Conservation (phyloP, 768 basidiomycete species). For the Tulasnella sp. region DNA sequence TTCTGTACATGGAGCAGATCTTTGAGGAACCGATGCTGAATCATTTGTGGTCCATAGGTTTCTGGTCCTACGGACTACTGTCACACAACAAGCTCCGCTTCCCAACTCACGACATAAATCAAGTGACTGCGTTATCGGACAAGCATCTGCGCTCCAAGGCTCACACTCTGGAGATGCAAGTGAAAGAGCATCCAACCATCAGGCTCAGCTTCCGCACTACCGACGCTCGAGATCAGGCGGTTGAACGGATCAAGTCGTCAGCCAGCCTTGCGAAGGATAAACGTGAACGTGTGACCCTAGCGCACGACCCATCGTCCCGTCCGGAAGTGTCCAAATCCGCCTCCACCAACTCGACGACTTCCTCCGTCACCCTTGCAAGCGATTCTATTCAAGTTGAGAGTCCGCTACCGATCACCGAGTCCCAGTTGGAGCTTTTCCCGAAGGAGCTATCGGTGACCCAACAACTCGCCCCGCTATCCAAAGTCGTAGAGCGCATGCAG, state of each 20-base stretch:
- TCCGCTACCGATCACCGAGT: background rate
- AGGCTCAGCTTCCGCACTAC: constrained; percentile 40
- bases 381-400: no score
- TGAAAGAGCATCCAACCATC: constrained; percentile 37
- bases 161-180: constrained; percentile 33
- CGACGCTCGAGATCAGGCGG: constrained; percentile 35
- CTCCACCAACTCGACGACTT: constrained; percentile 4
- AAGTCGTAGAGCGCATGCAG: constrained; percentile 36
- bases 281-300: background rate
- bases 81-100: constrained; percentile 36
- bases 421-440: background rate
- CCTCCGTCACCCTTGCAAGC: constrained; percentile 8
- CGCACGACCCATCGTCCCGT: background rate
- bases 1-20: background rate
- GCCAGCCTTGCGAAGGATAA: constrained; percentile 11
- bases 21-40: background rate
- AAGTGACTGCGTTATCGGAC: constrained; percentile 11
- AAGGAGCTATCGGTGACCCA: constrained; percentile 7
- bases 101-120: constrained; percentile 33
- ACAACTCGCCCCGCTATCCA: constrained; percentile 31
- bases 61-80: constrained; percentile 33
- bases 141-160: constrained; percentile 6
- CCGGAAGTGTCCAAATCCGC: constrained; percentile 12
- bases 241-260: constrained; percentile 28
- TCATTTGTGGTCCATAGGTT: constrained; percentile 23